phyloP scores from a whole-genome alignment of 2,329 filamentous ascomycete species.

The Pleomassaria siparia region DNA sequence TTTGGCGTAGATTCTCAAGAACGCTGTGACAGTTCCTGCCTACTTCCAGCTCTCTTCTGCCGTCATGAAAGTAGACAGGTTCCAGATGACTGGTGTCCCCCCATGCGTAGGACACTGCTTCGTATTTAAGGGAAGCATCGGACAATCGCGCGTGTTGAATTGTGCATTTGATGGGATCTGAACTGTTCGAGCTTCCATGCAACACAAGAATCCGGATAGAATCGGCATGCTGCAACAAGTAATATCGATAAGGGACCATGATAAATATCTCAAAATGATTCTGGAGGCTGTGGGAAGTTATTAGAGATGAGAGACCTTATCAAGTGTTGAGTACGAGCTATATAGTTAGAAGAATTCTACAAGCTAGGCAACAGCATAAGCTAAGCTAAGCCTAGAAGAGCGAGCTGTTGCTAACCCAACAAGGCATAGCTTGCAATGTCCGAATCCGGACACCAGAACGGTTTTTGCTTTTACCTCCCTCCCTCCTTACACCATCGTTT shows the following conservation, averaged over 20 bases:
- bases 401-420: no score
- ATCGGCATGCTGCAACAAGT: slow-evolving; percentile 3
- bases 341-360: no score
- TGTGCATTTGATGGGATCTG: slow-evolving; percentile 9
- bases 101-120: slow-evolving; percentile 15
- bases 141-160: slow-evolving; percentile 10
- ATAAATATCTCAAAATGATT: background rate
- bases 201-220: slow-evolving; percentile 12
- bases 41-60: slow-evolving; percentile 2
- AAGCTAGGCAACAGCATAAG: no score
- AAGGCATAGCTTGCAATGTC: no score
- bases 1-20: slow-evolving; percentile 9
- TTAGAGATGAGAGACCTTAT: no score
- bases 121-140: slow-evolving; percentile 5
- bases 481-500: no score
- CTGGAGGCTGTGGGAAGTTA: no score
- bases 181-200: slow-evolving; percentile 7
- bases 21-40: slow-evolving; percentile 7
- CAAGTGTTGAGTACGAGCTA: no score
- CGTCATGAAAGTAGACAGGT: slow-evolving; percentile 5
- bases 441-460: no score
- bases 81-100: slow-evolving; percentile 5
- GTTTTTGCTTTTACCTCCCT: no score
- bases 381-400: no score
- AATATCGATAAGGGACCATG: slow-evolving; percentile 9